A percentile compares a stretch with the other conserved stretches of the same genome.
These are phyloP conservation scores for Letharia lupina DNA, from an alignment of 495 filamentous ascomycete genomes.

Conservation along the genomic window DNA sequence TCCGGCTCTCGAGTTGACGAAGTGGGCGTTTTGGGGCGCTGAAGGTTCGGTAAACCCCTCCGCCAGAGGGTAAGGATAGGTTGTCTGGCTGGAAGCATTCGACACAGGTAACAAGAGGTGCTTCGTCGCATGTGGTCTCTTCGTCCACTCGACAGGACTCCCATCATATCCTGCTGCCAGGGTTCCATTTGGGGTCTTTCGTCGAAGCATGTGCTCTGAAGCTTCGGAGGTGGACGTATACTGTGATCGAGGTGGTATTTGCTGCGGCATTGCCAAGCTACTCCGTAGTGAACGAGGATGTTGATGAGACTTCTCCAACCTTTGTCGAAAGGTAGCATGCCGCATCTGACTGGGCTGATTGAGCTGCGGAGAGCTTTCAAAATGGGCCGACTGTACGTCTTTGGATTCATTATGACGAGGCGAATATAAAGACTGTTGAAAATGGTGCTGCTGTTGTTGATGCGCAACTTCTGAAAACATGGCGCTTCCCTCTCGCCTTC, in stretches of 20 bases:
- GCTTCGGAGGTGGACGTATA: constrained; percentile 12
- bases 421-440: constrained; percentile 18
- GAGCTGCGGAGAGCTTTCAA: background rate
- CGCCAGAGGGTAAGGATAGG: background rate
- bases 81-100: background rate
- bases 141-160: constrained; percentile 62
- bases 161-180: constrained; percentile 92
- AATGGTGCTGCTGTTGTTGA: constrained; percentile 21
- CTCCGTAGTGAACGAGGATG: constrained; percentile 35
- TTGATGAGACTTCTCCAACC: constrained; percentile 32
- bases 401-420: constrained; percentile 20
- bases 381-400: constrained; percentile 12
- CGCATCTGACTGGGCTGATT: constrained; percentile 8
- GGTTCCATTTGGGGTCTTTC: constrained; percentile 92
- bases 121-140: constrained; percentile 72
- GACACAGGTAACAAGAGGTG: constrained; percentile 76
- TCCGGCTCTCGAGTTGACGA: constrained; percentile 29
- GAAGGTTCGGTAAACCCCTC: constrained; percentile 4
- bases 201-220: constrained; percentile 71
- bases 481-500: constrained; percentile 3
- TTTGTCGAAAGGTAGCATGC: constrained; percentile 17
- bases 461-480: constrained; percentile 24
- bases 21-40: constrained; percentile 28
- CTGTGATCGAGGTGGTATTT: constrained; percentile 8
- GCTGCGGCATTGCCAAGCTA: constrained; percentile 7